Evolutionary conservation across 2,329 filamentous ascomycete species (phyloP).

Genomic region (Pseudonectria buxi): DNA sequence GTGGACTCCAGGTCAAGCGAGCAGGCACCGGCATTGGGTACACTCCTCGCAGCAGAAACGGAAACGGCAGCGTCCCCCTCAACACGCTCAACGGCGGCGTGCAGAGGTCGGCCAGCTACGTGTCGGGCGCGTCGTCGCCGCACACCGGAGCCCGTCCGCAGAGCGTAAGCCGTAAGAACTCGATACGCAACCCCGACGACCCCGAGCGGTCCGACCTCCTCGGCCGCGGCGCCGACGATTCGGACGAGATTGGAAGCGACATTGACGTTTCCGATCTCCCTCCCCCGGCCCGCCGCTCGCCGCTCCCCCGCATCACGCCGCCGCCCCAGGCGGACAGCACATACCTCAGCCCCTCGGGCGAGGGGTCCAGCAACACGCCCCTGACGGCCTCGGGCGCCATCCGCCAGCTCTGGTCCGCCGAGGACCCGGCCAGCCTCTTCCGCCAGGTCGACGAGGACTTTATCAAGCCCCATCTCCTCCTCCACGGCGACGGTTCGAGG

Average conservation of each 20-base stretch:
- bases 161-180: slow-evolving; percentile 49
- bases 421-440: slow-evolving; percentile 87
- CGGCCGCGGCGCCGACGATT: slow-evolving; percentile 44
- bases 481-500: slow-evolving; percentile 55
- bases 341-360: slow-evolving; percentile 23
- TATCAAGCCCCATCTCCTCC: slow-evolving; percentile 82
- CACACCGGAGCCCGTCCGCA: slow-evolving; percentile 35
- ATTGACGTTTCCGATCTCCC: slow-evolving; percentile 62
- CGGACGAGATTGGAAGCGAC: slow-evolving; percentile 52
- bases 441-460: slow-evolving; percentile 91
- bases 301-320: slow-evolving; percentile 25
- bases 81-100: slow-evolving; percentile 39
- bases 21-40: slow-evolving; percentile 72
- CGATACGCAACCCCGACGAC: slow-evolving; percentile 37
- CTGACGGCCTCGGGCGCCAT: slow-evolving; percentile 72
- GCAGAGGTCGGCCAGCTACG: slow-evolving; percentile 38
- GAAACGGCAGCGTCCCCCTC: slow-evolving; percentile 54
- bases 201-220: slow-evolving; percentile 52
- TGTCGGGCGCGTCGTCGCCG: slow-evolving; percentile 48
- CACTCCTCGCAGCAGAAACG: slow-evolving; percentile 51
- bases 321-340: slow-evolving; percentile 22
- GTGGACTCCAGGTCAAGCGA: slow-evolving; percentile 73
- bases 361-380: slow-evolving; percentile 29
- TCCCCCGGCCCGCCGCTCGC: slow-evolving; percentile 46
- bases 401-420: slow-evolving; percentile 71